A percentile compares a stretch with the other conserved stretches of the same genome.
Evolutionary conservation across 2,329 filamentous ascomycete species (phyloP).

Genomic region (Paraphaeosphaeria minitans): DNA sequence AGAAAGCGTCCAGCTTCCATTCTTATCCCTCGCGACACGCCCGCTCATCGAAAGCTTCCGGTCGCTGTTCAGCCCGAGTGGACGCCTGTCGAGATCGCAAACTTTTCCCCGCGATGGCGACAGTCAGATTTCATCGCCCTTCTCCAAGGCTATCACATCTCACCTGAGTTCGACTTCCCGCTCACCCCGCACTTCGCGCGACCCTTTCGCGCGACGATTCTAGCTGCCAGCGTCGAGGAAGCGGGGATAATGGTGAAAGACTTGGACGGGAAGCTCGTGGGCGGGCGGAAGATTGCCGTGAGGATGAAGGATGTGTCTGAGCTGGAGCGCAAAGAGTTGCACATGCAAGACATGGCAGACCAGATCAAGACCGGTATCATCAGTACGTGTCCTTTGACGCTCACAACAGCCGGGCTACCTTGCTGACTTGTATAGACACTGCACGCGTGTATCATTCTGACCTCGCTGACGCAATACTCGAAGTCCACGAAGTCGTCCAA

Average conservation of each 20-base stretch:
- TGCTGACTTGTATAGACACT: conserved; percentile 8
- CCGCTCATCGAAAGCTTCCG: neutral
- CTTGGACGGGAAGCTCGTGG: conserved; percentile 6
- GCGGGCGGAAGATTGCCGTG: conserved; percentile 14
- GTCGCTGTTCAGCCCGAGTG: neutral
- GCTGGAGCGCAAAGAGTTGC: conserved; percentile 10
- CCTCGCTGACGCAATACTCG: conserved; percentile 13
- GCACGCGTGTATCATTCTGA: conserved; percentile 12
- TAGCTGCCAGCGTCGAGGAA: conserved; percentile 10
- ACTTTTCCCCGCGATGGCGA: conserved; percentile 16
- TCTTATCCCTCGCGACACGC: neutral
- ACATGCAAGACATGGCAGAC: conserved; percentile 16
- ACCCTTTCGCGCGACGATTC: conserved; percentile 17
- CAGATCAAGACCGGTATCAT: conserved; percentile 20
- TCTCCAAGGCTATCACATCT: conserved; percentile 17
- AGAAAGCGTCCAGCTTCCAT: neutral
- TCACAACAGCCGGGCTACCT: neutral
- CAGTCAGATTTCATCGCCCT: conserved; percentile 11
- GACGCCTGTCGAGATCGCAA: conserved; percentile 18
- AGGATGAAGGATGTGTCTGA: conserved; percentile 3
- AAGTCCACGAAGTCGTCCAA: conserved; percentile 17
- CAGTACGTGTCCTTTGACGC: conserved; percentile 6
- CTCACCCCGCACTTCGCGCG: conserved; percentile 12
- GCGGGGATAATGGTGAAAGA: conserved; percentile 16
- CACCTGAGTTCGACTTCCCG: conserved; percentile 13